Conservation (phyloP, 1,139 yeast species). For the Sugiyamaella neomexicana region DNA sequence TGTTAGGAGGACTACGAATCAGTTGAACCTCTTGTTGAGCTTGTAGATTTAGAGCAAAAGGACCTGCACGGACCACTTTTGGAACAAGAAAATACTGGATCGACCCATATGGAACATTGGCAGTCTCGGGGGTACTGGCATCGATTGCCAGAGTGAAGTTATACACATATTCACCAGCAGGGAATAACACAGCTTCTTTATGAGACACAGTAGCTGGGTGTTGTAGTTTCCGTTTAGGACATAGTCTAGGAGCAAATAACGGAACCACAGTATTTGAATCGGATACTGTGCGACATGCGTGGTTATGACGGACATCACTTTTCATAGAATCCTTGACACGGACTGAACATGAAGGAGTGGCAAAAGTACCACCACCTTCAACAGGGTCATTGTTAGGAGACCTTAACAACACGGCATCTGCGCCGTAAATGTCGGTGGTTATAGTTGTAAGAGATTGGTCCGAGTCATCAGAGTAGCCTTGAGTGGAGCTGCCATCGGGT, state of each 20-base stretch:
- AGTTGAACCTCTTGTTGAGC: slow-evolving; percentile 43
- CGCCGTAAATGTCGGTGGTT: slow-evolving; percentile 39
- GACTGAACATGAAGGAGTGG: slow-evolving; percentile 21
- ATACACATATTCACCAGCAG: slow-evolving; percentile 80
- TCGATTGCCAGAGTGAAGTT: slow-evolving; percentile 71
- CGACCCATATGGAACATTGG: slow-evolving; percentile 51
- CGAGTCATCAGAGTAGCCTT: slow-evolving; percentile 11
- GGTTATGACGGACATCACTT: slow-evolving; percentile 24
- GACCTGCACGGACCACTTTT: slow-evolving; percentile 38
- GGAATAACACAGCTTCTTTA: slow-evolving; percentile 41
- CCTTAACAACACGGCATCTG: slow-evolving; percentile 36
- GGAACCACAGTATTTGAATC: slow-evolving; percentile 19
- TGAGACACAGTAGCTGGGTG: slow-evolving; percentile 22
- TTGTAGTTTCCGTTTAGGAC: slow-evolving; percentile 28
- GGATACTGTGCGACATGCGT: slow-evolving; percentile 21
- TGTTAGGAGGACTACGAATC: slow-evolving; percentile 79
- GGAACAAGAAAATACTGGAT: slow-evolving; percentile 37
- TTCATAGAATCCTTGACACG: slow-evolving; percentile 25
- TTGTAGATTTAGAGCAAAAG: slow-evolving; percentile 37
- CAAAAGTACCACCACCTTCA: slow-evolving; percentile 15
- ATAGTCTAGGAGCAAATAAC: slow-evolving; percentile 16
- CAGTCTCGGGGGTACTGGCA: slow-evolving; percentile 68
- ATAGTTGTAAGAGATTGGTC: slow-evolving; percentile 34
- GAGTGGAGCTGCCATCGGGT: slow-evolving; percentile 5
- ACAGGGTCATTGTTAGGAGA: not conserved